phyloP scores from a whole-genome alignment of 1,284 basidiomycete genomes.

The Ustilago cynodontis region DNA sequence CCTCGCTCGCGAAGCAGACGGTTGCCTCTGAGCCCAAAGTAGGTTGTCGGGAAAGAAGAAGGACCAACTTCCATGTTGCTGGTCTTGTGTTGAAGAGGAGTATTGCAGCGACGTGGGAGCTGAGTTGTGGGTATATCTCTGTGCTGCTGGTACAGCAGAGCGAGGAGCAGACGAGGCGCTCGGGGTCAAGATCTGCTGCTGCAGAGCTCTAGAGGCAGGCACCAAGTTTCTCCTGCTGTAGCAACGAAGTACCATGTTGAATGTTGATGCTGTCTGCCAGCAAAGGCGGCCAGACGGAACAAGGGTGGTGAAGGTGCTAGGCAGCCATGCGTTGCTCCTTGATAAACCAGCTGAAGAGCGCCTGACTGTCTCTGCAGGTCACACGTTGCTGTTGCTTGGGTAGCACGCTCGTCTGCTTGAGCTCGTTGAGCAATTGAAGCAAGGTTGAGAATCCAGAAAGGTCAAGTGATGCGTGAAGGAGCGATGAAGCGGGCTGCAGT shows the following conservation, averaged over 20 bases:
- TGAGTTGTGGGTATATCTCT: not conserved
- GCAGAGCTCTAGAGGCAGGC: slow-evolving; percentile 21
- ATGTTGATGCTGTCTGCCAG: not conserved
- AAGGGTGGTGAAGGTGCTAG: not conserved
- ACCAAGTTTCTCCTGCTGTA: slow-evolving; percentile 45
- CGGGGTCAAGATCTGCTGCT: slow-evolving; percentile 11
- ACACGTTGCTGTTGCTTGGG: not conserved
- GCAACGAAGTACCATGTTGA: slow-evolving; percentile 45
- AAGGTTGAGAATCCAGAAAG: not conserved
- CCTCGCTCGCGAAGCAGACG: slow-evolving; percentile 14
- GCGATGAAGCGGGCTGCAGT: not conserved
- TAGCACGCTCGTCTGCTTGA: not conserved
- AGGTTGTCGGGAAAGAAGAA: slow-evolving; percentile 50
- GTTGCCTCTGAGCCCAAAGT: slow-evolving; percentile 17
- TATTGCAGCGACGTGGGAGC: not conserved
- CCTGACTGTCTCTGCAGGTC: not conserved
- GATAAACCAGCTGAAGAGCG: not conserved
- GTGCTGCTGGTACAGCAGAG: not conserved
- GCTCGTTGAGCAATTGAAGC: not conserved
- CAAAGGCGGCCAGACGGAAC: not conserved
- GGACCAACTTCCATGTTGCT: slow-evolving; percentile 36
- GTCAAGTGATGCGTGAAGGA: not conserved
- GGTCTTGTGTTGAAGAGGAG: not conserved
- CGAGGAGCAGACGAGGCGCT: not conserved
- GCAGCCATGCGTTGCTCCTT: not conserved